phyloP scores from a whole-genome alignment of 2,329 filamentous ascomycete species.

The Pseudocercospora fuligena region DNA sequence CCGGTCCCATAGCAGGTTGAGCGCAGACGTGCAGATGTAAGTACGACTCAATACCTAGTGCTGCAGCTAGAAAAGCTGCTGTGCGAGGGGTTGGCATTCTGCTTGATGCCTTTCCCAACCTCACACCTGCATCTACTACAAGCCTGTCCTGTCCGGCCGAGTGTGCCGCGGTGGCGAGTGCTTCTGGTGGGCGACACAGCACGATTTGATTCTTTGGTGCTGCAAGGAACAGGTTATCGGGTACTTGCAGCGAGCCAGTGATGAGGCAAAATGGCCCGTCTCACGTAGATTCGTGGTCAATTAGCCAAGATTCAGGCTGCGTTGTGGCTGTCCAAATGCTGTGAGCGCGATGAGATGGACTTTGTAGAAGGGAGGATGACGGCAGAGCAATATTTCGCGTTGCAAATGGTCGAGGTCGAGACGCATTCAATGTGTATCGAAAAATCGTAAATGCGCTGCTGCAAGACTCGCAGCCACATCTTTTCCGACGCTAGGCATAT shows the following conservation, averaged over 20 bases:
- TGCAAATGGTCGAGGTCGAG: no score
- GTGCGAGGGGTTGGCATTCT: conserved; percentile 19
- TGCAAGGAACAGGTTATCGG: conserved; percentile 24
- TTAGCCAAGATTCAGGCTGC: background rate
- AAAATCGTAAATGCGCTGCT: background rate
- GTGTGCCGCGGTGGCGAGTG: conserved; percentile 9
- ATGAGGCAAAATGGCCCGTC: conserved; percentile 12
- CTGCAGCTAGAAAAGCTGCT: conserved; percentile 19
- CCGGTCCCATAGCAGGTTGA: background rate
- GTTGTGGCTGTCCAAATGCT: background rate
- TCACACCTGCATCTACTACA: conserved; percentile 14
- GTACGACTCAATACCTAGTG: background rate
- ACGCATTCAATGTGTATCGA: background rate
- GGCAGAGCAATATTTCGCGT: no score
- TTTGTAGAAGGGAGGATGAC: no score
- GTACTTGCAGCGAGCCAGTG: conserved; percentile 18
- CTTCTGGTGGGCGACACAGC: conserved; percentile 19
- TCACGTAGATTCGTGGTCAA: conserved; percentile 21
- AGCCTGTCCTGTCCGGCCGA: background rate
- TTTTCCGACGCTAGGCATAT: background rate
- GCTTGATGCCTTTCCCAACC: conserved; percentile 15
- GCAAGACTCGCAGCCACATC: background rate
- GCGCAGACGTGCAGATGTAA: background rate
- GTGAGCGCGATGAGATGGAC: no score
- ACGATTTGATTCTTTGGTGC: conserved; percentile 23